Base-by-base conservation (phyloP, 2,329 filamentous ascomycete genomes). In the Aaosphaeria pasadenensis region DNA sequence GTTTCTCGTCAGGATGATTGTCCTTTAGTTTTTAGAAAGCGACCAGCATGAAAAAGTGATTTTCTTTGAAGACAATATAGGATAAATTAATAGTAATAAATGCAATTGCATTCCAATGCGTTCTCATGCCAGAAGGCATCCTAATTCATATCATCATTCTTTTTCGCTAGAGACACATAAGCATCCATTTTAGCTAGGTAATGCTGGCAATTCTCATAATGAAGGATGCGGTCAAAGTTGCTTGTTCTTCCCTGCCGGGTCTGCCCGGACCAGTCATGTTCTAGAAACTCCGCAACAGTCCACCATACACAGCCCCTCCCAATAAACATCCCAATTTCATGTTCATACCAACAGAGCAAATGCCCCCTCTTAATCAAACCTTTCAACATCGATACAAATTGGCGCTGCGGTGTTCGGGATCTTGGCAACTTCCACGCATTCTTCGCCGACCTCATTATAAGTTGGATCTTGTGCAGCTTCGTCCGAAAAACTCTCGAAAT, bases 261-360 rank as follows among this genome's bases (percentile, higher is more conserved):
- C 75, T 63, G 4, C 75, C 76, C 3, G 75, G 74, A 0, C 75
- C 76, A 4, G 74, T 77, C 69, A 76, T 75, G 42, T 77, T 76
- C 69, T 74, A 44, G 24, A 32, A n/a, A 17, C 17, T 24, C 17
- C 17, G 17, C 17, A 24, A 24, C 17, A 24, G 17, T 24, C 17
- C 17, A 24, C 17, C 17, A 3, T 24, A 2, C 3, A 24, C 17
- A 24, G 17, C 17, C 17, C 17, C 17, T 24, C 17, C 17, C 17
- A 24, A 24, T 24, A 24, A 24, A 28, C 71, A 63, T 59, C 74
- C 72, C 11, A 75, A 75, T 56, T 79, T 78, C 73, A 79, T 77
- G 46, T 79, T 79, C 9, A 79, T 66, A 58, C 80, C 75, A 79
- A 79, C 13, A 78, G 57, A 1, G 72, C 73, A 62, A 79, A 79